Percentiles rank a stretch among this genome's conserved stretches.
These are phyloP conservation scores for Nakazawaea pomicola DNA, from an alignment of 805 yeast genomes.

Conservation along the genomic window DNA sequence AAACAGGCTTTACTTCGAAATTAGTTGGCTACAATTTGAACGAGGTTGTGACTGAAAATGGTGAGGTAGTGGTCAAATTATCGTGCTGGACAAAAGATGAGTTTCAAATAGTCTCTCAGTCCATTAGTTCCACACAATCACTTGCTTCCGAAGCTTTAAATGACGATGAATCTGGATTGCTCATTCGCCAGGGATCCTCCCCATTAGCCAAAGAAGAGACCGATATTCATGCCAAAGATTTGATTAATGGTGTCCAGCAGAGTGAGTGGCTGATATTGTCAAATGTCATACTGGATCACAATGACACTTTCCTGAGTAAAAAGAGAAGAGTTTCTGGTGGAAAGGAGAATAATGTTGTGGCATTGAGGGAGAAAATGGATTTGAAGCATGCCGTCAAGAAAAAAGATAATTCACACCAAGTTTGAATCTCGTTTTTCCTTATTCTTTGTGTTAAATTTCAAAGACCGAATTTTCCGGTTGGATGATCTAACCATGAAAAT, in stretches of 20 bases:
- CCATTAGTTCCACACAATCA: neutral
- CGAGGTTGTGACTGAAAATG: neutral
- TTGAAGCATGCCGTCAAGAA: no score
- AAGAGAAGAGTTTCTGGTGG: conserved; percentile 2
- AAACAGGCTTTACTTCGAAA: neutral
- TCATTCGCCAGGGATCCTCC: neutral
- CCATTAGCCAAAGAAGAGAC: conserved; percentile 1
- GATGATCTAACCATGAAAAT: no score
- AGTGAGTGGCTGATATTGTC: neutral
- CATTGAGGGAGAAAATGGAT: no score
- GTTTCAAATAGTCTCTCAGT: neutral
- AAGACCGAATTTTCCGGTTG: no score
- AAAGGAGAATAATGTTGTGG: neutral
- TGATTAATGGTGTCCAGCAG: conserved; percentile 5
- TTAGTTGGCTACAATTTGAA: neutral
- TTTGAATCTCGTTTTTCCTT: no score
- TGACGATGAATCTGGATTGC: neutral
- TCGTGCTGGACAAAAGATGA: neutral
- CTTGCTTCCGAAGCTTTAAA: neutral
- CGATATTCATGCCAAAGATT: conserved; percentile 1
- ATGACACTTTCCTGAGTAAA: conserved; percentile 7
- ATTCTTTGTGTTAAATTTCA: no score
- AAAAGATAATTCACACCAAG: no score
- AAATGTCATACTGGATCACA: neutral
- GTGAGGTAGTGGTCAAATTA: neutral